Base-by-base conservation (phyloP, 2,329 filamentous ascomycete species). In the Aureobasidium sp. region DNA sequence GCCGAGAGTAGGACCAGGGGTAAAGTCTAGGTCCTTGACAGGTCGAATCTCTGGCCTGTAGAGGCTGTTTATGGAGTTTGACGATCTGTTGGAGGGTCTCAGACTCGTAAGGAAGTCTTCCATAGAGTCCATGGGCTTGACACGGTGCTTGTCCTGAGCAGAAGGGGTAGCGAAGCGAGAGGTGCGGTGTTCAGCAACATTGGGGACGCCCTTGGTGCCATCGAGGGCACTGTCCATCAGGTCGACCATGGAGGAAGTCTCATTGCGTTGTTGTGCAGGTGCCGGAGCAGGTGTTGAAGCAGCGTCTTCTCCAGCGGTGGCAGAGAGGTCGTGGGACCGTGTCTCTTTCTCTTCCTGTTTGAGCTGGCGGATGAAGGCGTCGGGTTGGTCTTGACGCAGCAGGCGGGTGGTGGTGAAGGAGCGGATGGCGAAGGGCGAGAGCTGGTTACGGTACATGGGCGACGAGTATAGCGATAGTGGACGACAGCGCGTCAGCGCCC, bases 1-100 rank as follows among this genome's bases (percentile, higher is more conserved):
- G 5, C 78, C 78, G 14, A 75, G 71, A 6, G 68, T 70, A 3
- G 77, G 71, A 42, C 74, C 72, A 14, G 51, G 60, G 5, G 49
- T 53, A 34, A 53, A 45, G 12, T 56, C 51, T 15, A 53, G 51
- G 1, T n/a, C 12, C 17, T 22, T 51, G 41, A 56, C 41, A 25
- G 60, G 60, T 37, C 37, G 48, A 42, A 44, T 56, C 45, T 62
- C 39, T 55, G 64, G 31, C 44, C 53, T 47, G 42, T 25, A 36
- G 22, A 61, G 42, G 44, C 42, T 37, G 60, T 27, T 51, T 22
- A 25, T 31, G 47, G 25, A 31, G 37, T 45, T 55, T 31, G 25
- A 34, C 20, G 31, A 20, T 41, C 41, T 51, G 41, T 58, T 64
- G 17, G 29, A 34, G 51, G 49, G 34, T 20, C 63, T 57, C 8